phyloP scores from a whole-genome alignment of 2,329 filamentous ascomycete species.

The Fusarium succisae region DNA sequence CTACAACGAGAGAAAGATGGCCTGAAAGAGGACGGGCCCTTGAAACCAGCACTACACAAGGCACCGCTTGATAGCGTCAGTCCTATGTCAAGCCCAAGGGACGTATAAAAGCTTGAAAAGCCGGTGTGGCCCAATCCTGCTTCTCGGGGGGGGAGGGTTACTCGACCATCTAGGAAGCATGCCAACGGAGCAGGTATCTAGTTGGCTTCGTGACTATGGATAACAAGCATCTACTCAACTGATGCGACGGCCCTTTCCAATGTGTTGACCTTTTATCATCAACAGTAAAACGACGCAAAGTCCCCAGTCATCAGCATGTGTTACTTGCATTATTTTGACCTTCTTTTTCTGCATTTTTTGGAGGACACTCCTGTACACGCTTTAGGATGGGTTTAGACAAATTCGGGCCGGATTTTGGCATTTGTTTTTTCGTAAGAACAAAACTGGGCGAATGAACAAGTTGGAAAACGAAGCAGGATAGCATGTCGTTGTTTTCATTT shows the following conservation, averaged over 20 bases:
- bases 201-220: conserved; percentile 29
- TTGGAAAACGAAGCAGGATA: background rate
- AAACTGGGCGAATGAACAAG: background rate
- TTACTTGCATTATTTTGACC: conserved; percentile 18
- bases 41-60: conserved; percentile 85
- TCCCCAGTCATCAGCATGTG: background rate
- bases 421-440: conserved; percentile 14
- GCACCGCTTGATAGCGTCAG: conserved; percentile 82
- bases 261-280: background rate
- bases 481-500: conserved; percentile 8
- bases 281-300: background rate
- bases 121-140: background rate
- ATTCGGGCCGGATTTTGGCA: conserved; percentile 17
- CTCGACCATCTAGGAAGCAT: background rate
- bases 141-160: background rate
- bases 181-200: conserved; percentile 44
- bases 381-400: conserved; percentile 38
- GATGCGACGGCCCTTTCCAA: background rate
- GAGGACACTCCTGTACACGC: conserved; percentile 33
- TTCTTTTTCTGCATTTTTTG: conserved; percentile 17
- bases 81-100: conserved; percentile 55
- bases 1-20: conserved; percentile 68
- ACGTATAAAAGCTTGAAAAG: conserved; percentile 15
- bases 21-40: conserved; percentile 56
- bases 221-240: conserved; percentile 16